A percentile compares a stretch with the other conserved stretches of the same genome.
phyloP scores from a whole-genome alignment of 306 rosid genomes.

The Styphnolobium japonicum region DNA sequence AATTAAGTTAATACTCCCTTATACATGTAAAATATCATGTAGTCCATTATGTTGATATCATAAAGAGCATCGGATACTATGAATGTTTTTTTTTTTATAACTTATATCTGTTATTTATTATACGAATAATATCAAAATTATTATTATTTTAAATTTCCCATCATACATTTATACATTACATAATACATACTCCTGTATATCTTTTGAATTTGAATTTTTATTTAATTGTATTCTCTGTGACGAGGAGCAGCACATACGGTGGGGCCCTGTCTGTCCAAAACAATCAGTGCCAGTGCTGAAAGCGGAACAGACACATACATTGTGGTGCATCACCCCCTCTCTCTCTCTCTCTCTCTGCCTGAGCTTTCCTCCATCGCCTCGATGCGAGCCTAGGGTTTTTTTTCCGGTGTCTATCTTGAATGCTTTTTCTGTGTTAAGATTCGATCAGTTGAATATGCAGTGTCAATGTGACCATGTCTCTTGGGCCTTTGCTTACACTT shows the following conservation, averaged over 20 bases:
- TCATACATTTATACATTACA: background rate
- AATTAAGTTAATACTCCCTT: no score
- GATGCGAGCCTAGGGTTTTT: conserved; percentile 42
- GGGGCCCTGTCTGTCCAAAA: conserved; percentile 38
- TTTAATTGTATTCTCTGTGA: background rate
- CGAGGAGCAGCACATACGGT: background rate
- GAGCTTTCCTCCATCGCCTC: conserved; percentile 5
- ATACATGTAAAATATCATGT: no score
- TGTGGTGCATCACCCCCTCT: background rate
- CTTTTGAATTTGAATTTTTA: conserved; percentile 1
- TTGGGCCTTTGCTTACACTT: background rate
- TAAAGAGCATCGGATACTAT: conserved; percentile 3
- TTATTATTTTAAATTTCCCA: background rate
- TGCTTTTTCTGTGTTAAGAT: background rate
- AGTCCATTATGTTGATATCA: background rate
- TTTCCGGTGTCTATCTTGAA: background rate
- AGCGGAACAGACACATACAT: conserved; percentile 35
- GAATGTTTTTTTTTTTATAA: background rate
- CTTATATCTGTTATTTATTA: background rate
- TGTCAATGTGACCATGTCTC: conserved; percentile 23
- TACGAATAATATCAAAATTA: background rate
- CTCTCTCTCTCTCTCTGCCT: background rate
- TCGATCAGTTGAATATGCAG: background rate
- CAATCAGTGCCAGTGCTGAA: conserved; percentile 53
- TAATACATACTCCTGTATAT: background rate